Conservation (phyloP, 305 asterid species). For the Fraxinus paxiana region DNA sequence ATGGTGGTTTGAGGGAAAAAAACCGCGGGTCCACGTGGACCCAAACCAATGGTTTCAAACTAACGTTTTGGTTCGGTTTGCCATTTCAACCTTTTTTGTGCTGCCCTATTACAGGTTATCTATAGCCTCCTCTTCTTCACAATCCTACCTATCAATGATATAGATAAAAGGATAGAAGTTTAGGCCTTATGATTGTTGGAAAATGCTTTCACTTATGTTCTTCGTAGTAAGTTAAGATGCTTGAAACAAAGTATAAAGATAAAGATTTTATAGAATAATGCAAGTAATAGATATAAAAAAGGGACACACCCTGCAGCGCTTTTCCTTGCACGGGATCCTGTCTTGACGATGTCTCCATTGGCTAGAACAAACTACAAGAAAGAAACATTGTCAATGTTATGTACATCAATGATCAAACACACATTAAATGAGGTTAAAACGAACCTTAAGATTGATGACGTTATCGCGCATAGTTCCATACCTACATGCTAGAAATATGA, state of each 20-base stretch:
- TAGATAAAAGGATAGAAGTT: neutral
- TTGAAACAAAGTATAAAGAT: neutral
- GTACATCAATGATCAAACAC: constrained; percentile 19
- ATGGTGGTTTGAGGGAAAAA: too few species aligned
- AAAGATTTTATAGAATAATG: neutral
- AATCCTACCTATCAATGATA: neutral
- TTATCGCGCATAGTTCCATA: constrained; percentile 99
- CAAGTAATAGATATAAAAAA: neutral
- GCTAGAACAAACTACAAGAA: constrained; percentile 72
- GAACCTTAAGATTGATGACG: constrained; percentile 90
- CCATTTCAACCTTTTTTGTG: too few species aligned
- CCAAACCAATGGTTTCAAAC: too few species aligned
- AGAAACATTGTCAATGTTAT: constrained; percentile 25
- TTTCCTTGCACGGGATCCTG: constrained; percentile 96
- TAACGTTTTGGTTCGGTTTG: too few species aligned
- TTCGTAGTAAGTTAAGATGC: neutral
- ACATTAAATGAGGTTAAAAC: constrained; percentile 28
- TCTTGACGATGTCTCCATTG: constrained; percentile 83
- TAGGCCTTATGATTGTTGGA: neutral
- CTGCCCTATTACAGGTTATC: neutral
- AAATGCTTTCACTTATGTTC: neutral
- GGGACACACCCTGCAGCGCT: constrained; percentile 89
- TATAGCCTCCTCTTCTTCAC: neutral
- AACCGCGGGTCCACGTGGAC: too few species aligned
- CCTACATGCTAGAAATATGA: constrained; percentile 63